phyloP scores from a whole-genome alignment of 164 flowering plant genomes.

The Protea cynaroides region DNA sequence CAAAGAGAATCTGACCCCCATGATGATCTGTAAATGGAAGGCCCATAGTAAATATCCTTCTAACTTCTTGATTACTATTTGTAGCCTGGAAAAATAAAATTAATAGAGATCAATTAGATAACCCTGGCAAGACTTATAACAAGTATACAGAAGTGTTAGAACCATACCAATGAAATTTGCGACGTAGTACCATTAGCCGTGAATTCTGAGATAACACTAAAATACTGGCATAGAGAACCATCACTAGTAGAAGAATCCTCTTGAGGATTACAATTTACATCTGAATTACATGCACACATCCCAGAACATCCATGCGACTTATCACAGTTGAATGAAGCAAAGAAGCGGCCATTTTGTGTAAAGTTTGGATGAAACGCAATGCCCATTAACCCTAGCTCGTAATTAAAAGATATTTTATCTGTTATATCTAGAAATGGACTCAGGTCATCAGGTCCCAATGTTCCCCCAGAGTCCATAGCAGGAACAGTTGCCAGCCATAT shows the following conservation, averaged over 20 bases:
- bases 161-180: constrained; percentile 50
- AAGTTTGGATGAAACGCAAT: constrained; percentile 87
- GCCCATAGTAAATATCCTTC: constrained; percentile 91
- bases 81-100: constrained; percentile 39
- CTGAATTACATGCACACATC: constrained; percentile 85
- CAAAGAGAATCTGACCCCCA: constrained; percentile 86
- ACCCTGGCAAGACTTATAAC: background rate
- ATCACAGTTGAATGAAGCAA: constrained; percentile 83
- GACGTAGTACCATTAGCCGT: constrained; percentile 54
- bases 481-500: constrained; percentile 83
- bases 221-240: constrained; percentile 72
- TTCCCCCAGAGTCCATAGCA: constrained; percentile 50
- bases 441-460: constrained; percentile 48
- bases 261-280: constrained; percentile 81
- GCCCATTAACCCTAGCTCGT: constrained; percentile 74
- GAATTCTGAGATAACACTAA: constrained; percentile 68
- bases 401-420: constrained; percentile 66
- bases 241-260: constrained; percentile 48
- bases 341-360: constrained; percentile 66
- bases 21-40: constrained; percentile 67
- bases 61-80: constrained; percentile 72
- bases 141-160: background rate
- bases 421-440: constrained; percentile 74
- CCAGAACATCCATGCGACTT: constrained; percentile 70
- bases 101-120: constrained; percentile 5